These are phyloP conservation scores for Ormosia emarginata DNA, from an alignment of 306 rosid genomes.

Conservation along the genomic window DNA sequence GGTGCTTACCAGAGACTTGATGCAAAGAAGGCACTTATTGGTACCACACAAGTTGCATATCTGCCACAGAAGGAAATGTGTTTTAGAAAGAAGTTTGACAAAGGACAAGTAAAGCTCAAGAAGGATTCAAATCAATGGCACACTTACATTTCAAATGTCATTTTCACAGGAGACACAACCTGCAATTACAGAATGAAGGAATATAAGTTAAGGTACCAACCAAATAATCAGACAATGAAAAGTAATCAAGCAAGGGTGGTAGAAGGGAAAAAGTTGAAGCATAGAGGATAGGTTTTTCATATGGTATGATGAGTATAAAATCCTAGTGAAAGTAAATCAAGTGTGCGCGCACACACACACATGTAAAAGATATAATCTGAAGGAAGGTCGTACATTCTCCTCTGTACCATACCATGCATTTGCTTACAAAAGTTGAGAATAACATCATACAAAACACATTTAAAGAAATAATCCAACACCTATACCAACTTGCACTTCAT, in stretches of 20 bases:
- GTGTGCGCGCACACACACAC: background rate
- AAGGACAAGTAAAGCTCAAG: background rate
- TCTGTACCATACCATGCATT: background rate
- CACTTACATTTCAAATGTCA: slow-evolving; percentile 86
- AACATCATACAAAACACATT: background rate
- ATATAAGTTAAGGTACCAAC: background rate
- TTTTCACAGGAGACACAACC: slow-evolving; percentile 86
- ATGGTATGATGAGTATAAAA: background rate
- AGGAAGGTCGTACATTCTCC: background rate
- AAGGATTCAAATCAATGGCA: background rate
- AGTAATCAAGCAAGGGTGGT: background rate
- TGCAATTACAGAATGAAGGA: slow-evolving; percentile 38
- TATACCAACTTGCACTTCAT: background rate
- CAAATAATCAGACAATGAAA: background rate
- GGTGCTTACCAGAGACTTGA: slow-evolving; percentile 65
- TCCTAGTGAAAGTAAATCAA: background rate
- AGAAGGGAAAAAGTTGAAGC: background rate
- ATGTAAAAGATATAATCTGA: background rate
- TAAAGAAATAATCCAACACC: background rate
- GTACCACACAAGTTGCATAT: slow-evolving; percentile 80
- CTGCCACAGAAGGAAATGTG: slow-evolving; percentile 30
- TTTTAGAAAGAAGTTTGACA: background rate
- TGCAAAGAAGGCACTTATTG: slow-evolving; percentile 87
- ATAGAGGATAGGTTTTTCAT: background rate
- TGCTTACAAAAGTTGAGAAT: background rate